These are phyloP conservation scores for Neonothopanus nambi DNA, from an alignment of 1,284 basidiomycete species.

Conservation along the genomic window DNA sequence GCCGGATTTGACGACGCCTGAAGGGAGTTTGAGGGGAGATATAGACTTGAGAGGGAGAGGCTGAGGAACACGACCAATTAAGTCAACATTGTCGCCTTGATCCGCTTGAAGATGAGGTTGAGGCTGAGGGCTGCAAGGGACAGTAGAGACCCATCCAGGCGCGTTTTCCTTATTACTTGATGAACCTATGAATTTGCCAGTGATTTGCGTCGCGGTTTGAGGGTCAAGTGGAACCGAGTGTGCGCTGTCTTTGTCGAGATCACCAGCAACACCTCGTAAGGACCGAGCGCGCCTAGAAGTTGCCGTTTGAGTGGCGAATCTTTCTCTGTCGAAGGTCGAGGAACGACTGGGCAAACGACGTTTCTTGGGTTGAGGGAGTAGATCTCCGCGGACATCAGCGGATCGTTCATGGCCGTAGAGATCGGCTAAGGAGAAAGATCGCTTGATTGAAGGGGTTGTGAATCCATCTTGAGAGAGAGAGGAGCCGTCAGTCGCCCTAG, in stretches of 20 bases:
- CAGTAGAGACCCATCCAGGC: slow-evolving; percentile 13
- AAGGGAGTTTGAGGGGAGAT: not conserved
- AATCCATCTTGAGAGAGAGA: not conserved
- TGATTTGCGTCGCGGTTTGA: no score
- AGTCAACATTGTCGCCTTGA: not conserved
- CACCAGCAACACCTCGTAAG: not conserved
- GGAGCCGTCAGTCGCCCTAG: not conserved
- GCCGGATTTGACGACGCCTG: not conserved
- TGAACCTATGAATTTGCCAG: not conserved
- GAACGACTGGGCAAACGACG: not conserved
- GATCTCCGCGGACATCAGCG: not conserved
- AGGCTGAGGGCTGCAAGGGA: slow-evolving; percentile 11
- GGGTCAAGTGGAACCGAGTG: not conserved
- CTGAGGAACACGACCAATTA: slow-evolving; percentile 5
- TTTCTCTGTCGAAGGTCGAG: not conserved
- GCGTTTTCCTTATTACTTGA: not conserved
- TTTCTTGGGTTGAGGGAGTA: not conserved
- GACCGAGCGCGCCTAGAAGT: not conserved
- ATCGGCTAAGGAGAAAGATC: not conserved
- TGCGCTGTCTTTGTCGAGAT: not conserved
- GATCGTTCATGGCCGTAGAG: not conserved
- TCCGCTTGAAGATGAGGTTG: not conserved
- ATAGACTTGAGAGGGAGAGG: not conserved
- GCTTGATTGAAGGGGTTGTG: not conserved
- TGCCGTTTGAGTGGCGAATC: not conserved